Conservation (phyloP, 345 rosid genomes). For the Linum lewisii region DNA sequence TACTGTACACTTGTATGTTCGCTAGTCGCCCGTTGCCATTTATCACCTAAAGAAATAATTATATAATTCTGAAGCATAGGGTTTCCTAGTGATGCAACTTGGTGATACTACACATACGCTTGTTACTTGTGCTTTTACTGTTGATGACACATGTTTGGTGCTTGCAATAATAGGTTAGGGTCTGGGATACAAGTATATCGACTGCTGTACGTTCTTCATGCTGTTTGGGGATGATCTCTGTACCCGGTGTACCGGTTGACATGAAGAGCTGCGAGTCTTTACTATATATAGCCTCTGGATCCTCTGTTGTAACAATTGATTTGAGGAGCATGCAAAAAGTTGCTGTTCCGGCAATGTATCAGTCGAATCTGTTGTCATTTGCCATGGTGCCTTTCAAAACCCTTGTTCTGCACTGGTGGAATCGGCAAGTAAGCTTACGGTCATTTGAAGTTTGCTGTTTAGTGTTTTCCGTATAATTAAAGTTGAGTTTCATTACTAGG, state of each 20-base stretch:
- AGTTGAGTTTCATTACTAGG: too few species aligned
- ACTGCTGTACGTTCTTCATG: conserved; percentile 47
- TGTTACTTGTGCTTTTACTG: too few species aligned
- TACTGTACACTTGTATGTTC: background rate
- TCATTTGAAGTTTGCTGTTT: too few species aligned
- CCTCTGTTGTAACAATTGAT: conserved; percentile 42
- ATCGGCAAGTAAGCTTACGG: conserved; percentile 35
- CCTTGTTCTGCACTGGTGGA: conserved; percentile 48
- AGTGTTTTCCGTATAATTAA: too few species aligned
- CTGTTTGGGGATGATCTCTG: conserved; percentile 57
- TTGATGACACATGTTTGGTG: too few species aligned
- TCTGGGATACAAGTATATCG: conserved; percentile 53
- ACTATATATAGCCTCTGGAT: conserved; percentile 59
- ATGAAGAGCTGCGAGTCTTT: conserved; percentile 51
- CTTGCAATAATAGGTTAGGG: conserved; percentile 34
- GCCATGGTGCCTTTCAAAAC: conserved; percentile 38
- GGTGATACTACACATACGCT: too few species aligned
- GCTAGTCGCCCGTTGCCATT: too few species aligned
- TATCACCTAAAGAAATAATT: too few species aligned
- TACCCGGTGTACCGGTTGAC: conserved; percentile 36
- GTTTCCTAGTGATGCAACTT: too few species aligned
- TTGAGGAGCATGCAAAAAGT: conserved; percentile 62
- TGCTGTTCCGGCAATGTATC: conserved; percentile 22
- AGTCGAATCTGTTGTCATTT: conserved; percentile 34
- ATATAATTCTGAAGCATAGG: too few species aligned